Conservation (phyloP, 2,329 filamentous ascomycete genomes). For the Fusarium pininemorale region DNA sequence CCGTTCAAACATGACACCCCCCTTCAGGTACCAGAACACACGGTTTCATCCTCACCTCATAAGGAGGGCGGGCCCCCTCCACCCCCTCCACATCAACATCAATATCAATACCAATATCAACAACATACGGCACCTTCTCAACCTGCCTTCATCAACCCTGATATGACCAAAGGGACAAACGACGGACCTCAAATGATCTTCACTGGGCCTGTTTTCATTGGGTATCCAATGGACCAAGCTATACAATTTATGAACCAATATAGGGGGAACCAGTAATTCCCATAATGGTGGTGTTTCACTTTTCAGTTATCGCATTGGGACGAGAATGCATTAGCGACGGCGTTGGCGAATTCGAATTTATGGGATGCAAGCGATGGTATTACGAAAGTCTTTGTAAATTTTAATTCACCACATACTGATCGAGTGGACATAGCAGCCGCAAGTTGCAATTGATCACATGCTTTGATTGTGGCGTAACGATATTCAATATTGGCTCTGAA, state of each 20-base stretch:
- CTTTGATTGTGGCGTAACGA: slow-evolving; percentile 21
- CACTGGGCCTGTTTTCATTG: slow-evolving; percentile 93
- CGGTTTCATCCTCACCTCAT: slow-evolving; percentile 27
- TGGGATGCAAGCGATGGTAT: slow-evolving; percentile 28
- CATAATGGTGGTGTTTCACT: slow-evolving; percentile 13
- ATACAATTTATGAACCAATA: slow-evolving; percentile 75
- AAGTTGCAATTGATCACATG: slow-evolving; percentile 13
- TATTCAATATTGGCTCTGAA: slow-evolving; percentile 32
- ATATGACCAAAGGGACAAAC: slow-evolving; percentile 45
- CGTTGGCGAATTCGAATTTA: slow-evolving; percentile 36
- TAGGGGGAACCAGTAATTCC: slow-evolving; percentile 44
- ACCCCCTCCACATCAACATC: slow-evolving; percentile 3
- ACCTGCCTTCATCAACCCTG: slow-evolving; percentile 63
- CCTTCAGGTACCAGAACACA: slow-evolving; percentile 11
- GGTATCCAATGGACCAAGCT: slow-evolving; percentile 87
- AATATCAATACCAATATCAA: slow-evolving; percentile 13
- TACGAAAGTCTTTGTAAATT: background rate
- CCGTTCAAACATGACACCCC: slow-evolving; percentile 24
- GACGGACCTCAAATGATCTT: slow-evolving; percentile 78
- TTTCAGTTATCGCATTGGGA: slow-evolving; percentile 13
- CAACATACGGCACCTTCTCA: slow-evolving; percentile 43
- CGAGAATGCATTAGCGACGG: slow-evolving; percentile 44
- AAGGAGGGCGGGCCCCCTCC: slow-evolving; percentile 36
- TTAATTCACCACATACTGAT: background rate
- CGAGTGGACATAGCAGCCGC: background rate